Percentiles rank a stretch among this genome's conserved stretches.
Conservation (phyloP, 768 basidiomycete species). For the Collybia nuda region DNA sequence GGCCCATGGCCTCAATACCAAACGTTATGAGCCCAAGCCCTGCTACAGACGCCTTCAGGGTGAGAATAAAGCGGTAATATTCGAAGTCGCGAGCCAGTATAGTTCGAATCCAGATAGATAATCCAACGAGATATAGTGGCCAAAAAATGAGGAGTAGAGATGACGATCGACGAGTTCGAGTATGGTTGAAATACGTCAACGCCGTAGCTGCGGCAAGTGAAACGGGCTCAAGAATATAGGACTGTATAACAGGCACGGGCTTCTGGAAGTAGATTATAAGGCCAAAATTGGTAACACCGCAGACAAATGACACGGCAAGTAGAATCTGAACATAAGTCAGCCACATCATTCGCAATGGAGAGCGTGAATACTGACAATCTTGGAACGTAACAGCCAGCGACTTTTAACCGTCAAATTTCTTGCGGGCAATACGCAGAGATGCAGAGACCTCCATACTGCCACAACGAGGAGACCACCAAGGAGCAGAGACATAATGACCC, state of each 20-base stretch:
- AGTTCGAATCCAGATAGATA: constrained; percentile 65
- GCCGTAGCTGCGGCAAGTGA: constrained; percentile 46
- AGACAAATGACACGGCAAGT: constrained; percentile 43
- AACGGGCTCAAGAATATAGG: constrained; percentile 58
- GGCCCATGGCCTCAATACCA: constrained; percentile 66
- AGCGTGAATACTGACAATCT: constrained; percentile 54
- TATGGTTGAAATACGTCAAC: constrained; percentile 70
- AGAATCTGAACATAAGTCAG: constrained; percentile 35
- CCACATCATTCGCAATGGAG: not conserved
- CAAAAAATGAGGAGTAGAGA: constrained; percentile 78
- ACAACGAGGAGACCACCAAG: constrained; percentile 45
- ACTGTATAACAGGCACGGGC: constrained; percentile 44
- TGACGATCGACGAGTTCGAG: constrained; percentile 68
- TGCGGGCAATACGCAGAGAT: constrained; percentile 20
- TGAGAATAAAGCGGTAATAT: constrained; percentile 33
- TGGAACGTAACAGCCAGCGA: constrained; percentile 50
- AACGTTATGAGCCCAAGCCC: constrained; percentile 55
- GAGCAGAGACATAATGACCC: constrained; percentile 55
- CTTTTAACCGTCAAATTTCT: constrained; percentile 46
- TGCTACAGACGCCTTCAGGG: constrained; percentile 41
- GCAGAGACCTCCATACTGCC: constrained; percentile 34
- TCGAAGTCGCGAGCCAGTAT: constrained; percentile 28
- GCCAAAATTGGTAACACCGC: constrained; percentile 43
- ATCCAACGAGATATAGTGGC: constrained; percentile 58
- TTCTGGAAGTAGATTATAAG: constrained; percentile 33